These are phyloP conservation scores for Teratosphaeria viscida DNA, from an alignment of 2,329 filamentous ascomycete species.

Conservation along the genomic window DNA sequence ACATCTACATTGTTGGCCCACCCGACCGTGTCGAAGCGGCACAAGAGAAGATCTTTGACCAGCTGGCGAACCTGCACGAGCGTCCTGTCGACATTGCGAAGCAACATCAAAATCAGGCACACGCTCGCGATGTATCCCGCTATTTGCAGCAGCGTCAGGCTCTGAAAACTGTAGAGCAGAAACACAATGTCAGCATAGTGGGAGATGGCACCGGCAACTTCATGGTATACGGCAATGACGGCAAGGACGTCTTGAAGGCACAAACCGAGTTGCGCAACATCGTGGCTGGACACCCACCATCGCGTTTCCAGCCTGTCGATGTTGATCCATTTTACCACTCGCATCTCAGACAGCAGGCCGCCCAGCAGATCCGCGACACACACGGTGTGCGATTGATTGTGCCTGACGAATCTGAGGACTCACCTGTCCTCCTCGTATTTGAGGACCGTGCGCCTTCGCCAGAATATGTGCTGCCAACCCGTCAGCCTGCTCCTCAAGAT, in stretches of 20 bases:
- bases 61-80: slow-evolving; percentile 79
- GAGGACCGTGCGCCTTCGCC: slow-evolving; percentile 51
- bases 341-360: slow-evolving; percentile 56
- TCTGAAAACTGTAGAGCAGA: slow-evolving; percentile 69
- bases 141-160: slow-evolving; percentile 77
- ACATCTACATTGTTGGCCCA: slow-evolving; percentile 75
- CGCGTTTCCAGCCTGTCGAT: slow-evolving; percentile 54
- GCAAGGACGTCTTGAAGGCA: slow-evolving; percentile 69
- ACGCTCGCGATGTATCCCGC: slow-evolving; percentile 76
- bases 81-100: slow-evolving; percentile 72
- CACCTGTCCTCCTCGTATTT: slow-evolving; percentile 60
- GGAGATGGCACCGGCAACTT: slow-evolving; percentile 63
- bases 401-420: slow-evolving; percentile 51
- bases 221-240: slow-evolving; percentile 80
- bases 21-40: slow-evolving; percentile 57
- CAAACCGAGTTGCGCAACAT: slow-evolving; percentile 66
- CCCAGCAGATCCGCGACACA: slow-evolving; percentile 52
- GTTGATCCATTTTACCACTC: slow-evolving; percentile 73
- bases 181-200: slow-evolving; percentile 79
- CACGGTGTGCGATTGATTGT: slow-evolving; percentile 66
- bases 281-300: slow-evolving; percentile 62
- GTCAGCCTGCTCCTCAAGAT: slow-evolving; percentile 46
- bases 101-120: slow-evolving; percentile 64
- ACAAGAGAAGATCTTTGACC: slow-evolving; percentile 73
- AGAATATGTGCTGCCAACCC: slow-evolving; percentile 45